phyloP scores from a whole-genome alignment of 2,329 filamentous ascomycete genomes.

The Phaeophleospora eucalypticola region DNA sequence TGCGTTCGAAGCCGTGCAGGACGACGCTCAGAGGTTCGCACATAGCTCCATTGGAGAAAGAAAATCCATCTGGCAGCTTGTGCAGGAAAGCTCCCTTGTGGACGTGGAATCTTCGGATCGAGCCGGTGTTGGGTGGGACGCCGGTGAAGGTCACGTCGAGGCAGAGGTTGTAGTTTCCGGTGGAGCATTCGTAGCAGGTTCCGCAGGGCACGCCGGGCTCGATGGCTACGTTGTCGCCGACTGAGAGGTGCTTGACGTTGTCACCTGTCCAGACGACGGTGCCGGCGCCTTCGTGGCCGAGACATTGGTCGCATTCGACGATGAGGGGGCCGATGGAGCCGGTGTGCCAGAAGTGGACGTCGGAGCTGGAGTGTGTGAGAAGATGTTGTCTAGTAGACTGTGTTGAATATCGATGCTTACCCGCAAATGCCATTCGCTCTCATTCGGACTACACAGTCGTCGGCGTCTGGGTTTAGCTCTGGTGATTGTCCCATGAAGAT shows the following conservation, averaged over 20 bases:
- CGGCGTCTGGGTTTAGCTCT: conserved; percentile 19
- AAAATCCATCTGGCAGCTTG: conserved; percentile 72
- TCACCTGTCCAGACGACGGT: conserved; percentile 58
- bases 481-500: conserved; percentile 28
- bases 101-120: conserved; percentile 77
- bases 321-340: conserved; percentile 61
- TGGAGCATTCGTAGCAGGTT: conserved; percentile 62
- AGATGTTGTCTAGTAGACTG: neutral
- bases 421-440: conserved; percentile 30
- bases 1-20: conserved; percentile 44
- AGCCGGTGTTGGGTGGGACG: conserved; percentile 83
- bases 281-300: conserved; percentile 68
- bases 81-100: conserved; percentile 86
- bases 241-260: conserved; percentile 52
- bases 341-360: conserved; percentile 29
- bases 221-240: conserved; percentile 63
- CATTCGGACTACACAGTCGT: conserved; percentile 29
- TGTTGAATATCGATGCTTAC: conserved; percentile 5
- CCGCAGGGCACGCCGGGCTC: conserved; percentile 64
- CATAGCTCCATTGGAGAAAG: conserved; percentile 78
- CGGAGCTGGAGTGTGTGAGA: conserved; percentile 16
- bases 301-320: conserved; percentile 60
- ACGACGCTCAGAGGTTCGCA: conserved; percentile 61
- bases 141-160: conserved; percentile 81
- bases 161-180: conserved; percentile 86